Base-by-base conservation (phyloP, 2,329 filamentous ascomycete species). In the Scedosporium aurantiacum region DNA sequence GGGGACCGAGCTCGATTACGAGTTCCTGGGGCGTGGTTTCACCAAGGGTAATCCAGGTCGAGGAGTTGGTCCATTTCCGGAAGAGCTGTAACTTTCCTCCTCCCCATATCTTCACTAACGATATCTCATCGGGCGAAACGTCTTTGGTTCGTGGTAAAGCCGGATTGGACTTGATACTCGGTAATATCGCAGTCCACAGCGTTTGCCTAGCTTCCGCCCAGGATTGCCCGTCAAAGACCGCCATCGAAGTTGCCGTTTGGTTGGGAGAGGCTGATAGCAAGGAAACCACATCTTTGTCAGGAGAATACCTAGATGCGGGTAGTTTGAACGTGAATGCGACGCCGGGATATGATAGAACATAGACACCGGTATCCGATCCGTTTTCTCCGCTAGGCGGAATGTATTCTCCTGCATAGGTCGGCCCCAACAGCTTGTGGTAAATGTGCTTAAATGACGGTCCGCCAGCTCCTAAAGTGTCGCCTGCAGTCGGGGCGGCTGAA, bases 371-470 rank as follows among this genome's bases (percentile, higher is more conserved):
- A 16, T 79, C 77, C 1, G 77, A 69, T 18, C 60, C 61, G 40
- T 63, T 58, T n/a, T 62, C 52, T 21, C 41, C 27, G 5, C 74
- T 72, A 0, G 90, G 84, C 7, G 87, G 82, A 43, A 96, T 81
- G 69, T 93, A 99, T 77, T 99, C 94, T 65, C 94, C 94, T 1
- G 89, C 89, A 71, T 96, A 97, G 0, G 93, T 95, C 18, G 92
- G 92, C 0, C 94, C 94, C 65, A 99, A 86, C n/a, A 97, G 79
- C 60, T 90, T 86, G 68, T 96, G 91, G 72, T 97, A 99, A 66
- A 99, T 87, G 72, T 95, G 90, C 63, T 88, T 83, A 72, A 96
- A 96, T 16, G 83, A 88, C 4, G 91, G 92, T 0, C 90, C 90
- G 1, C 40, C 50, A 18, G 27, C 27, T 23, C 41, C 43, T 16